Conservation (phyloP, 2,329 filamentous ascomycete genomes). For the Huntiella moniliformis region DNA sequence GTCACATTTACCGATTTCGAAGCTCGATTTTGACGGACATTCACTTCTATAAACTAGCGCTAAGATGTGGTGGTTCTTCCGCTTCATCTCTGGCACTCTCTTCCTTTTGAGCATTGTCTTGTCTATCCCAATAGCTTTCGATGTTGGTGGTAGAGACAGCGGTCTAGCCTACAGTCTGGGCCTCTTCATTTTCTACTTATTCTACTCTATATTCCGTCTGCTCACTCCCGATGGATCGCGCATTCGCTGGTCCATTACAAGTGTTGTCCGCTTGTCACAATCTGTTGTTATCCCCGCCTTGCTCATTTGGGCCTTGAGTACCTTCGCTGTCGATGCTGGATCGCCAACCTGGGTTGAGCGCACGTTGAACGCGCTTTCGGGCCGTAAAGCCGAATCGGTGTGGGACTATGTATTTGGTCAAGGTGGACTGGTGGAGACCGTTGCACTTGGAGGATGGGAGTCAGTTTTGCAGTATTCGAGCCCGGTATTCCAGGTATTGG, state of each 20-base stretch:
- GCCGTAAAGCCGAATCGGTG: slow-evolving; percentile 44
- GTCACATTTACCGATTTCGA: background rate
- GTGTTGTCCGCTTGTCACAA: slow-evolving; percentile 56
- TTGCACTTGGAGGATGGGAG: slow-evolving; percentile 76
- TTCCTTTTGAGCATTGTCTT: slow-evolving; percentile 88
- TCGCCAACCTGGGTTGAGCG: slow-evolving; percentile 63
- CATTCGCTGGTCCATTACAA: slow-evolving; percentile 52
- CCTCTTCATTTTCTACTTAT: slow-evolving; percentile 76
- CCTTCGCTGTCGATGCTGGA: slow-evolving; percentile 79
- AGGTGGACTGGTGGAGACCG: slow-evolving; percentile 60
- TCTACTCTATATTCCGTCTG: slow-evolving; percentile 65
- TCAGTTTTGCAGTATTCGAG: slow-evolving; percentile 75
- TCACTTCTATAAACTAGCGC: background rate
- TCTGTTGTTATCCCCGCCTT: slow-evolving; percentile 72
- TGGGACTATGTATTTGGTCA: slow-evolving; percentile 78
- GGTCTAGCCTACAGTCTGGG: slow-evolving; percentile 85
- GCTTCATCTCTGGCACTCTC: slow-evolving; percentile 57
- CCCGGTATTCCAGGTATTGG: slow-evolving; percentile 80
- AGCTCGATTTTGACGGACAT: background rate
- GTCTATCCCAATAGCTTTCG: slow-evolving; percentile 90
- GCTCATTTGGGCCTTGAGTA: slow-evolving; percentile 86
- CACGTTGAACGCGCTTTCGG: slow-evolving; percentile 50
- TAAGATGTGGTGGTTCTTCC: slow-evolving; percentile 67
- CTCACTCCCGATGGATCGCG: slow-evolving; percentile 62
- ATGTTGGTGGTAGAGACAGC: slow-evolving; percentile 88